phyloP scores from a whole-genome alignment of 768 basidiomycete species.

The Botryobasidium botryosum region DNA sequence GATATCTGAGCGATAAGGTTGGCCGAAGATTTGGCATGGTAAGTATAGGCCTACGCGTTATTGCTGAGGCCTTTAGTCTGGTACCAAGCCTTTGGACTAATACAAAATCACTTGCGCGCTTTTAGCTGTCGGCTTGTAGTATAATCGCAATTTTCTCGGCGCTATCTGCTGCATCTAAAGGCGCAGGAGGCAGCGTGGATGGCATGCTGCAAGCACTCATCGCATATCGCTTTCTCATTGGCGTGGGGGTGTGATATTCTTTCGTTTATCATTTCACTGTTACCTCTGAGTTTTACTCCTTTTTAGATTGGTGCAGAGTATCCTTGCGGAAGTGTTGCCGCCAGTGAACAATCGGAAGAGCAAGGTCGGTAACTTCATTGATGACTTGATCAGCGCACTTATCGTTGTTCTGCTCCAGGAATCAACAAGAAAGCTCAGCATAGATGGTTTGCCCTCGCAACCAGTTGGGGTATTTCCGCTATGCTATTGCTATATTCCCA shows the following conservation, averaged over 20 bases:
- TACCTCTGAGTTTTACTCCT: neutral
- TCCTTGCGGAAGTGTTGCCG: conserved; percentile 78
- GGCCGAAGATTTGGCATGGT: conserved; percentile 83
- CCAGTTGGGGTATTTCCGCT: conserved; percentile 36
- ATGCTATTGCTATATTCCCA: neutral
- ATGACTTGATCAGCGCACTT: too few relatives aligned
- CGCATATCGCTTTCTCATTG: conserved; percentile 76
- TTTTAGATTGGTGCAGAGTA: conserved; percentile 28
- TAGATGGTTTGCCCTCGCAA: conserved; percentile 74
- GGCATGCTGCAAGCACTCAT: conserved; percentile 66
- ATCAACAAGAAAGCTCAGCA: conserved; percentile 70
- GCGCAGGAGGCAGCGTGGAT: conserved; percentile 48
- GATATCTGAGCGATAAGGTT: conserved; percentile 71
- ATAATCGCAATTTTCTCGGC: conserved; percentile 76
- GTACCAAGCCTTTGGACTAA: conserved; percentile 13
- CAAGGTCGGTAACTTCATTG: too few relatives aligned
- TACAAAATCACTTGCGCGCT: neutral
- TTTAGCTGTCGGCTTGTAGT: conserved; percentile 59
- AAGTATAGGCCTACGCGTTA: conserved; percentile 12
- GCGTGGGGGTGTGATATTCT: conserved; percentile 36
- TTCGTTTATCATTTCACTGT: neutral
- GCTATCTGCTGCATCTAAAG: conserved; percentile 67
- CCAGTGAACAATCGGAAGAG: conserved; percentile 81
- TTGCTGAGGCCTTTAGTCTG: neutral
- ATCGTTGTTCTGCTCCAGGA: too few relatives aligned